Evolutionary conservation across 1,284 basidiomycete species (phyloP), one percentile per base, ranked within the genome.

Genomic region (Cystobasidiaceae sp.): DNA sequence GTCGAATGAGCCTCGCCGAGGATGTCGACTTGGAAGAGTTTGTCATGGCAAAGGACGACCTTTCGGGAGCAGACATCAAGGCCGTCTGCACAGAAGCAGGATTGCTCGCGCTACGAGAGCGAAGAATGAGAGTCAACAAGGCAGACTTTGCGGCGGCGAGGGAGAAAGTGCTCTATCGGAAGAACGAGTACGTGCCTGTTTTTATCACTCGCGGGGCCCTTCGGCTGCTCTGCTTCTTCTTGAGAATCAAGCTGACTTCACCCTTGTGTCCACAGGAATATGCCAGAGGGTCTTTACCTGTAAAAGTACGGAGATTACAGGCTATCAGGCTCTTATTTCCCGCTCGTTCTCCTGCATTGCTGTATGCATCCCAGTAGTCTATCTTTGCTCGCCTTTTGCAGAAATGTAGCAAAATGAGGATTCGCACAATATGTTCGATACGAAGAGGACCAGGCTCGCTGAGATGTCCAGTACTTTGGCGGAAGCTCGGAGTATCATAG

Each of bases 11-110:
- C 73, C 80, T 99, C 48, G 81, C 82, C 61, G 84, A 87, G 54
- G 96, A 98, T 74, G 96, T 99, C 43, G 91, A 96, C 76, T 80
- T 98, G 52, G 96, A 98, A 76, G 93, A 97, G 79, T 92, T 92
- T 74, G 86, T 98, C 63, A 90, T 89, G 79, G 87, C 89, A 66
- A 98, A 98, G 79, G 96, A 98, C 74, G 94, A 98, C 74, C 55
- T 74, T n/a, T 93, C 90, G 9, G 94, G 94, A 64, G 94, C 94
- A 4, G 96, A 98, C 75, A 97, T 98, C 82, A 97, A 97, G 81
- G 93, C 93, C 3, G 72, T 74, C 3, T 73, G 72, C 45, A 80
- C 96, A 3, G 96, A 99, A 77, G 96, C 96, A 19, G 96, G 96
- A 73, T 78, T 99, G 60, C 81, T 97, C 55, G 96, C 96, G 4